A percentile compares a stretch with the other conserved stretches of the same genome.
phyloP scores from a whole-genome alignment of 106 monocot genomes.

The Chionographis japonica region DNA sequence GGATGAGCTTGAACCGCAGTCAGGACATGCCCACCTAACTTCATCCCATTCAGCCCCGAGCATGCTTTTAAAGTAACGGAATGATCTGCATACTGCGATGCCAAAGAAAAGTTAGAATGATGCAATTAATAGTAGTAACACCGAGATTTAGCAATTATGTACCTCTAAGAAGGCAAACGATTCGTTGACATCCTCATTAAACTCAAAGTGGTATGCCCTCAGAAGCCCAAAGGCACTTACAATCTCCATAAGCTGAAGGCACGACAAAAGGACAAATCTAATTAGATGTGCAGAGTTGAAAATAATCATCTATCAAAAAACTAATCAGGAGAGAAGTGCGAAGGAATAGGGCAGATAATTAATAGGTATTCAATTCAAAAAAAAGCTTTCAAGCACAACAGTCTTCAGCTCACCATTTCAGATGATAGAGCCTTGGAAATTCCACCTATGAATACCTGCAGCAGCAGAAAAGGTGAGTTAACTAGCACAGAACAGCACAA shows the following conservation, averaged over 20 bases:
- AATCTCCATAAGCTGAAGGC: conserved; percentile 70
- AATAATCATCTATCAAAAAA: neutral
- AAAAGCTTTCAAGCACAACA: too few relatives aligned
- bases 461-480: neutral
- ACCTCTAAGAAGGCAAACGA: conserved; percentile 92
- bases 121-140: neutral
- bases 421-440: conserved; percentile 73
- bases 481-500: neutral
- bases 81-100: conserved; percentile 69
- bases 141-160: neutral
- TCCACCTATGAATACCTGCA: conserved; percentile 92
- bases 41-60: conserved; percentile 90
- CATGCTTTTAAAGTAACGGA: conserved; percentile 73
- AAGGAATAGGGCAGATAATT: too few relatives aligned
- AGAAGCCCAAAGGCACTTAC: conserved; percentile 64
- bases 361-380: too few relatives aligned
- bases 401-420: conserved; percentile 52
- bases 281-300: neutral
- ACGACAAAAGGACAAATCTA: conserved; percentile 11
- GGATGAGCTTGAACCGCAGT: conserved; percentile 65
- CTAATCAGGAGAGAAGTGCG: too few relatives aligned
- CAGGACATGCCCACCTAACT: conserved; percentile 56
- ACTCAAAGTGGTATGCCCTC: conserved; percentile 64
- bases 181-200: conserved; percentile 54
- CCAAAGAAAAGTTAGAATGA: neutral